Base-by-base conservation (phyloP, 768 basidiomycete species). In the Panaeolus cyanescens region DNA sequence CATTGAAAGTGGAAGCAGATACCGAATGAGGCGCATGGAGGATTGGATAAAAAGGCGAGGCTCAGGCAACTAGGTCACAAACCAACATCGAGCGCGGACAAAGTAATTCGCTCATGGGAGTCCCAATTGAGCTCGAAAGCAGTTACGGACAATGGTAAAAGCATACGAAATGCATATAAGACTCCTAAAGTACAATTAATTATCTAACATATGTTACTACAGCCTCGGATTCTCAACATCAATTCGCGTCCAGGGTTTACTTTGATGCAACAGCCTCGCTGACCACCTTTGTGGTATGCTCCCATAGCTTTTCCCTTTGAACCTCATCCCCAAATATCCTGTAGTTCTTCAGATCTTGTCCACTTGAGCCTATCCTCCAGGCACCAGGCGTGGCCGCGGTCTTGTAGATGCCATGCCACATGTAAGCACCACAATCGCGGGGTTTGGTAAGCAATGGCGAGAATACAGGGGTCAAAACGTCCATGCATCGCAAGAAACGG, bases 221-320 rank as follows among this genome's bases (percentile, higher is more conserved):
- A n/a, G n/a, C n/a, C n/a, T n/a, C n/a, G n/a, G n/a, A n/a, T n/a
- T n/a, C n/a, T n/a, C n/a, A n/a, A n/a, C n/a, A n/a, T n/a, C n/a
- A n/a, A n/a, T n/a, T n/a, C n/a, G n/a, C n/a, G n/a, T n/a, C n/a
- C n/a, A n/a, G n/a, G 17, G 40, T 9, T 42, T 42, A 42, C 20
- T 50, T 50, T 12, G 10, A 8, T 20, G 22, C 22, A 28, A 50
- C 25, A 30, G 55, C 62, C 8, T 33, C 25, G 15, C 25, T 37
- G 4, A 63, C 12, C 2, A 36, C 65, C 55, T 65, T 64, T 5
- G 56, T 57, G 1, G 74, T 74, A 59, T 73, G 73, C 39, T 77
- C 74, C 79, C 79, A 82, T 7, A 82, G 42, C 55, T 63, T 71
- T 60, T 71, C 73, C 61, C 72, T 70, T 40, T 75, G 73, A 33